These are phyloP conservation scores for Triticum dicoccoides DNA, from an alignment of 176 grass and related monocot species.

Conservation along the genomic window DNA sequence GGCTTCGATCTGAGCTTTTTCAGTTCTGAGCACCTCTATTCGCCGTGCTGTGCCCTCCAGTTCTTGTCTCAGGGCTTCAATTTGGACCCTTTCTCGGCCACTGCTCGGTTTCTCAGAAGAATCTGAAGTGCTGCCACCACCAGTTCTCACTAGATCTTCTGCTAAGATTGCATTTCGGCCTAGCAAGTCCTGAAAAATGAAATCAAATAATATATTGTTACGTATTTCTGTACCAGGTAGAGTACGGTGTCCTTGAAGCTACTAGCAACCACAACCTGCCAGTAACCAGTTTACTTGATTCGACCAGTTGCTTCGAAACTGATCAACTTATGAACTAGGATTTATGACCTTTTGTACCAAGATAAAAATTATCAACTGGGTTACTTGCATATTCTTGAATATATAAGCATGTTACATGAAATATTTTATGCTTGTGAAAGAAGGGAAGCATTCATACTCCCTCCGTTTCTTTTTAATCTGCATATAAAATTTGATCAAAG, in stretches of 20 bases:
- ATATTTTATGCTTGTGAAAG: conserved; percentile 27
- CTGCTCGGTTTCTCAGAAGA: conserved; percentile 54
- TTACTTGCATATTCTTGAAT: not conserved
- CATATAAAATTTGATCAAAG: too few species aligned
- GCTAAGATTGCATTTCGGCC: conserved; percentile 81
- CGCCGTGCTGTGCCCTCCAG: conserved; percentile 56
- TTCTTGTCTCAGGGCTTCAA: conserved; percentile 84
- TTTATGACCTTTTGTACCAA: not conserved
- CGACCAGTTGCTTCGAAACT: not conserved
- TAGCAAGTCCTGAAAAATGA: conserved; percentile 71
- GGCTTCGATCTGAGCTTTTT: conserved; percentile 67
- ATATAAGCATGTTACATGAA: conserved; percentile 31
- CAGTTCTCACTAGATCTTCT: conserved; percentile 81
- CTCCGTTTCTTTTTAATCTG: too few species aligned
- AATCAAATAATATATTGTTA: conserved; percentile 24
- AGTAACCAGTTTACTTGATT: not conserved
- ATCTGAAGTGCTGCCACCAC: conserved; percentile 44
- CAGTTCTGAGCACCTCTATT: conserved; percentile 60
- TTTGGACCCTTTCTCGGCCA: conserved; percentile 73
- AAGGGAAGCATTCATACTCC: conserved; percentile 12
- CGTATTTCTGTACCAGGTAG: conserved; percentile 20
- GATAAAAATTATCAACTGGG: not conserved
- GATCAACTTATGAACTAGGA: not conserved
- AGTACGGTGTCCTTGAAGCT: conserved; percentile 9
- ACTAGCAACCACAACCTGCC: conserved; percentile 1